Conservation (phyloP, 441 rosid genomes). For the Erodium trifolium region DNA sequence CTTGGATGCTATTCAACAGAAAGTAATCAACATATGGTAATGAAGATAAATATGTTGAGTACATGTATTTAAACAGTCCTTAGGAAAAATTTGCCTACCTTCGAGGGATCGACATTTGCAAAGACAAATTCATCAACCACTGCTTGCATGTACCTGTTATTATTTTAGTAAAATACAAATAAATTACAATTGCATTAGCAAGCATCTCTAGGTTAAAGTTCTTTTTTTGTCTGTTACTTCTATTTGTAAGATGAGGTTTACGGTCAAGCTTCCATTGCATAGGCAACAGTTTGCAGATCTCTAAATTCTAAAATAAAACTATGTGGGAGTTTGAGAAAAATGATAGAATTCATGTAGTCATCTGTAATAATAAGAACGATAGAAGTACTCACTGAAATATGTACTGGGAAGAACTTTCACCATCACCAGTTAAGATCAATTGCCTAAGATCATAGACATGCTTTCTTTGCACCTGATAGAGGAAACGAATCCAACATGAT, state of each 20-base stretch:
- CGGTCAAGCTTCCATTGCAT: background rate
- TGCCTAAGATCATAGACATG: conserved; percentile 91
- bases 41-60: conserved; percentile 5
- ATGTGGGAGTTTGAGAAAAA: background rate
- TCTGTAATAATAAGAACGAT: background rate
- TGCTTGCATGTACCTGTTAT: conserved; percentile 89
- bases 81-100: conserved; percentile 37
- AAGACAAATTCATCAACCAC: conserved; percentile 80
- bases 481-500: conserved; percentile 12
- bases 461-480: conserved; percentile 81
- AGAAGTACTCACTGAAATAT: conserved; percentile 57
- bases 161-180: conserved; percentile 17
- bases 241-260: background rate
- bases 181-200: conserved; percentile 2
- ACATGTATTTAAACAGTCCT: conserved; percentile 12
- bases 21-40: conserved; percentile 21
- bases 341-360: background rate
- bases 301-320: background rate
- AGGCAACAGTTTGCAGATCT: background rate
- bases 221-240: background rate
- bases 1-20: conserved; percentile 62
- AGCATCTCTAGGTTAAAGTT: background rate
- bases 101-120: conserved; percentile 52
- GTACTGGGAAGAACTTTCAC: conserved; percentile 81
- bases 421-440: conserved; percentile 66